Evolutionary conservation across 371 early-diverging fungal species (phyloP).

Genomic region (Funneliformis caledonium): DNA sequence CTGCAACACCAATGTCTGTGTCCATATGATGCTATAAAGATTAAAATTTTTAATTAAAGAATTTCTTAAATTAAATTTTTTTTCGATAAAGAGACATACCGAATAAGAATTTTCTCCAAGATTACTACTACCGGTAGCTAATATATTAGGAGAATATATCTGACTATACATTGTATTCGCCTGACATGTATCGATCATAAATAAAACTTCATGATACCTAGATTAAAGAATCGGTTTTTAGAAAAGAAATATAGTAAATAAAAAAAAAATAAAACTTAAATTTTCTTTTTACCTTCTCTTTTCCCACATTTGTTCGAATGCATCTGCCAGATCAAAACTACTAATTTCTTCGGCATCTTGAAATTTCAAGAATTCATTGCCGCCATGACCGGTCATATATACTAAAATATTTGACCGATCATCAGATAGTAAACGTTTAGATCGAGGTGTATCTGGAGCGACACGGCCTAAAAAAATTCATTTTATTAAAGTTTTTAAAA

Average conservation of each 20-base stretch:
- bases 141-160: conserved; percentile 89
- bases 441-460: conserved; percentile 77
- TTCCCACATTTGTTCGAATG: conserved; percentile 95
- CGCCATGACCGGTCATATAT: conserved; percentile 98
- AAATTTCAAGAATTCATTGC: conserved; percentile 96
- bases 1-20: conserved; percentile 91
- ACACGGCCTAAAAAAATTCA: conserved; percentile 62
- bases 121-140: conserved; percentile 87
- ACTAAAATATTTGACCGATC: conserved; percentile 93
- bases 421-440: conserved; percentile 92
- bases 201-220: conserved; percentile 93
- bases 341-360: conserved; percentile 97
- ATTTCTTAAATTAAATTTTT: background rate
- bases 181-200: conserved; percentile 98
- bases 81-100: conserved; percentile 48
- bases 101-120: conserved; percentile 93
- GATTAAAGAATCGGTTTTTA: background rate
- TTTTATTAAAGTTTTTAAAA: background rate
- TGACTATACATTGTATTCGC: conserved; percentile 94
- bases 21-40: conserved; percentile 81
- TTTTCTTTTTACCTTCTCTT: conserved; percentile 68
- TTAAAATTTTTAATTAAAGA: background rate
- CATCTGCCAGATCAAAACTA: conserved; percentile 91
- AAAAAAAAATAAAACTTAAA: conserved; percentile 15
- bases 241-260: conserved; percentile 10